Conservation (phyloP, 768 basidiomycete genomes). For the Pseudohyphozyma bogoriensis region DNA sequence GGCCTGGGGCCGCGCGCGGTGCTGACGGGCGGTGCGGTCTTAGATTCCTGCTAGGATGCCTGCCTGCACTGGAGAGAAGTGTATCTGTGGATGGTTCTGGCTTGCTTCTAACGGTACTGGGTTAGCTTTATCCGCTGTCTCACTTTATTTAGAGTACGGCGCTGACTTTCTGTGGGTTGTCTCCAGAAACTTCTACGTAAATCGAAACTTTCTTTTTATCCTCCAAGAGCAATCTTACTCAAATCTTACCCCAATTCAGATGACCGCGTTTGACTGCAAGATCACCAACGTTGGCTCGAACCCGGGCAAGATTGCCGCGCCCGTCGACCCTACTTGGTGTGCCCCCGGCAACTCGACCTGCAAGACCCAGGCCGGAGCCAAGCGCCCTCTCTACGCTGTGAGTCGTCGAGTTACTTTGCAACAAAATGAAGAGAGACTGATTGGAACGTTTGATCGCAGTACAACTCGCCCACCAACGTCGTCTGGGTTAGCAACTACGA, state of each 20-base stretch:
- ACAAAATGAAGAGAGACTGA: neutral
- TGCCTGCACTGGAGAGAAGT: slow-evolving; percentile 33
- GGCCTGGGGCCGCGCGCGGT: neutral
- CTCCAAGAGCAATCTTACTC: neutral
- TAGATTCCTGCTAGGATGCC: slow-evolving; percentile 34
- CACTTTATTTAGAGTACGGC: neutral
- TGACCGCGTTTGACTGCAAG: neutral
- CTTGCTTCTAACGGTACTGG: slow-evolving; percentile 13
- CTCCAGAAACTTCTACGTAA: neutral
- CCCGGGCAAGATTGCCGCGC: neutral
- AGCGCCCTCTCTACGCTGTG: slow-evolving; percentile 17
- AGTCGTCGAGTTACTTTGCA: neutral
- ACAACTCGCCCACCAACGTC: neutral
- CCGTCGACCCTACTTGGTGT: slow-evolving; percentile 18
- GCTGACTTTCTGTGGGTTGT: neutral
- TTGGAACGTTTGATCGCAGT: neutral
- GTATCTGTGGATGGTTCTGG: slow-evolving; percentile 33
- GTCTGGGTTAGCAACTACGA: neutral
- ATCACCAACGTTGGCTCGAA: neutral
- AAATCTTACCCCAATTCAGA: neutral
- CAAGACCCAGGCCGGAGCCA: slow-evolving; percentile 3
- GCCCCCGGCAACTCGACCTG: neutral
- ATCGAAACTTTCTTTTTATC: too few species aligned
- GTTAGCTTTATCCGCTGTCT: neutral
- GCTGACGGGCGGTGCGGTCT: neutral